phyloP scores from a whole-genome alignment of 257 asterid genomes.

The Salvia rosmarinus region DNA sequence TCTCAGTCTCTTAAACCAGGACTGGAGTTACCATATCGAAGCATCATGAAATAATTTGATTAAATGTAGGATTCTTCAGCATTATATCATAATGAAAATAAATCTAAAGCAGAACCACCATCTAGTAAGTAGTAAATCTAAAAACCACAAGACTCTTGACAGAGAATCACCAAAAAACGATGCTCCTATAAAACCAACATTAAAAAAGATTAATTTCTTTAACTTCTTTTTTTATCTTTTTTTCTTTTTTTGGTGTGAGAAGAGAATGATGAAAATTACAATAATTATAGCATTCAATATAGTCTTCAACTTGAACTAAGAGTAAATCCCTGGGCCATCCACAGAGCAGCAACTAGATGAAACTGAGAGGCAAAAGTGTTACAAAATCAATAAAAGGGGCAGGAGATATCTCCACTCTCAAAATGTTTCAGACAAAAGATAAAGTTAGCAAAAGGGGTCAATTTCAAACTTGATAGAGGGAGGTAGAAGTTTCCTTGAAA shows the following conservation, averaged over 20 bases:
- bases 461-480: not conserved
- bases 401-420: not conserved
- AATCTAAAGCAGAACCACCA: slow-evolving; percentile 1
- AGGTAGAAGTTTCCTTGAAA: not conserved
- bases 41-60: not conserved
- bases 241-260: not conserved
- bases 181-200: not conserved
- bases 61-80: not conserved
- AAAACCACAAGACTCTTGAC: not conserved
- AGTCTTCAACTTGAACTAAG: slow-evolving; percentile 5
- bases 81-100: not conserved
- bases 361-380: not conserved
- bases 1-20: slow-evolving; percentile 14
- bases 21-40: not conserved
- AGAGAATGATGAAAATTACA: not conserved
- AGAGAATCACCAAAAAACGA: not conserved
- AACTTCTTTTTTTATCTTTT: not conserved
- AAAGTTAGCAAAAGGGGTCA: slow-evolving; percentile 2
- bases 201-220: not conserved
- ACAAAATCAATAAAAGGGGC: not conserved
- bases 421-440: not conserved
- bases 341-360: slow-evolving; percentile 9
- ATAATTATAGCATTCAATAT: not conserved
- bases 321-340: slow-evolving; percentile 13
- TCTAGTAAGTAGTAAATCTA: not conserved